These are phyloP conservation scores for Chaetomiaceae sp. DNA, from an alignment of 2,329 filamentous ascomycete genomes.

Conservation along the genomic window DNA sequence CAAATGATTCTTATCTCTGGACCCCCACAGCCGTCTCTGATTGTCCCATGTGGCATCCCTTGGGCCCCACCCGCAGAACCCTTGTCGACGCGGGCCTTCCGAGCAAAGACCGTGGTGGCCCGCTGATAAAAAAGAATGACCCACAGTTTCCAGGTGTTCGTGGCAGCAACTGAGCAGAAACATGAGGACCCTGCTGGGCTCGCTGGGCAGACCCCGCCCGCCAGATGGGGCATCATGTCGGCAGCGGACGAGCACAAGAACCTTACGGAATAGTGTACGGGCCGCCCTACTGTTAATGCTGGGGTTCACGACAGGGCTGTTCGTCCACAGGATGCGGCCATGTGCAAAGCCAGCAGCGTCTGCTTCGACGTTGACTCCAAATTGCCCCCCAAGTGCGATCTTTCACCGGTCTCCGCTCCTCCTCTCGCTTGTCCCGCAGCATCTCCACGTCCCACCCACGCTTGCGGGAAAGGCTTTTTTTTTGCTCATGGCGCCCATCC, in stretches of 20 bases:
- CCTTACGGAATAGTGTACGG: too few relatives aligned
- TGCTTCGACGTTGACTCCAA: constrained; percentile 7
- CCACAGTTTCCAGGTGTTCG: background rate
- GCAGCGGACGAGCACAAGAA: too few relatives aligned
- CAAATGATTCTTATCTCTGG: constrained; percentile 24
- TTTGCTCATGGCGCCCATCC: constrained; percentile 13
- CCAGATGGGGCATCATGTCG: background rate
- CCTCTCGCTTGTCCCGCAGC: background rate
- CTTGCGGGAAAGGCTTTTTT: constrained; percentile 15
- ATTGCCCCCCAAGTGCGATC: background rate
- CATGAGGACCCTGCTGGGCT: too few relatives aligned
- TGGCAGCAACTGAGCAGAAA: background rate
- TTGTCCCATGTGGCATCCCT: constrained; percentile 23
- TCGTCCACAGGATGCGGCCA: constrained; percentile 4
- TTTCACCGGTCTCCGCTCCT: background rate
- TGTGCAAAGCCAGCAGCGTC: constrained; percentile 9
- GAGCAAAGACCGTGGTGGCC: constrained; percentile 14
- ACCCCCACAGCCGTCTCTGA: constrained; percentile 23
- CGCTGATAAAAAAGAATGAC: constrained; percentile 19
- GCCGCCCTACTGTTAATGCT: too few relatives aligned
- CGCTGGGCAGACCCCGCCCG: too few relatives aligned
- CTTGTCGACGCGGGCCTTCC: constrained; percentile 17
- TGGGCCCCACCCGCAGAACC: constrained; percentile 14
- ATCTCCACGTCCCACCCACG: constrained; percentile 24
- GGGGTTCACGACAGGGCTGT: too few relatives aligned